Percentiles rank a stretch among this genome's conserved stretches.
phyloP scores from a whole-genome alignment of 257 asterid genomes.

The Agastache rugosa region DNA sequence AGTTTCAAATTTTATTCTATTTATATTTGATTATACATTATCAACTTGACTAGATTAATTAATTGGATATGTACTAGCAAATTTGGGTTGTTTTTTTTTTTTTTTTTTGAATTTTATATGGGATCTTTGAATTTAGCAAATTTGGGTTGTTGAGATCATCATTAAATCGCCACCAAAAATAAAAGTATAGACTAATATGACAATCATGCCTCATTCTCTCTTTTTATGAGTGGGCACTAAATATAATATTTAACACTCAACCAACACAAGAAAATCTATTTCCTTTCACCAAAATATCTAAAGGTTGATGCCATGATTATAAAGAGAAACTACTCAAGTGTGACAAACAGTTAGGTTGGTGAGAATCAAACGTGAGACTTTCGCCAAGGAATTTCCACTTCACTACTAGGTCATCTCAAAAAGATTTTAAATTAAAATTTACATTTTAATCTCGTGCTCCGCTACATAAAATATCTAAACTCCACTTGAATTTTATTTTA shows the following conservation, averaged over 20 bases:
- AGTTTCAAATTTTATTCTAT: not conserved
- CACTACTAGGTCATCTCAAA: too few relatives aligned
- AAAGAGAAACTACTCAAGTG: not conserved
- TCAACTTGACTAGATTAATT: not conserved
- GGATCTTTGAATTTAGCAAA: too few relatives aligned
- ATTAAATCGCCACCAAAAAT: not conserved
- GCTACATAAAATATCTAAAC: not conserved
- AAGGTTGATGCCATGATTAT: not conserved
- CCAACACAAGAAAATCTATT: not conserved
- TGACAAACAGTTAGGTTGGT: too few relatives aligned
- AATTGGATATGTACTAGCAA: too few relatives aligned
- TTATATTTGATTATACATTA: not conserved
- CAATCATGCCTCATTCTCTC: not conserved
- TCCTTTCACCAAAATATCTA: not conserved
- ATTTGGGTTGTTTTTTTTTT: too few relatives aligned
- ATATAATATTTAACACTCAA: not conserved
- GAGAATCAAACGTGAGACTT: too few relatives aligned
- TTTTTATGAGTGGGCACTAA: conserved; percentile 22
- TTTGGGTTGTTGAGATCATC: conserved; percentile 19
- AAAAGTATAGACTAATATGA: not conserved
- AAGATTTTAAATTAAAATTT: not conserved
- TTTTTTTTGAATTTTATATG: too few relatives aligned
- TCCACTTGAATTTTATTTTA: not conserved
- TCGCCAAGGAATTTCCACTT: too few relatives aligned
- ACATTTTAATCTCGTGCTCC: not conserved